These are phyloP conservation scores for Colletotrichum tabaci DNA, from an alignment of 2,329 filamentous ascomycete species.

Conservation along the genomic window DNA sequence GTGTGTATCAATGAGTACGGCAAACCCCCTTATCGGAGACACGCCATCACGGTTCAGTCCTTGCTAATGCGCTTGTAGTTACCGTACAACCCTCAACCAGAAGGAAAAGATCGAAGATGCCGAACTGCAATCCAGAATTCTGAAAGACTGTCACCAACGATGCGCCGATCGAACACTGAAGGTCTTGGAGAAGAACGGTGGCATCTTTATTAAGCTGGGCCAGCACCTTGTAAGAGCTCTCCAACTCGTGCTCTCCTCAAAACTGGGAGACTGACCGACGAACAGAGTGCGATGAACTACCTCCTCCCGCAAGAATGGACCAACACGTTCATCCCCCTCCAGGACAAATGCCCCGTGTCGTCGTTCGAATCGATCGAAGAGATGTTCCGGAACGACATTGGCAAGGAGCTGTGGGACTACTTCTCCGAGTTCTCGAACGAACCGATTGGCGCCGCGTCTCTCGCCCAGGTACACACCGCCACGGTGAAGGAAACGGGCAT, in stretches of 20 bases:
- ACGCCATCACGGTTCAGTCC: background rate
- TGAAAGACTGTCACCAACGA: conserved; percentile 90
- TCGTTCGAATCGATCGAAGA: conserved; percentile 87
- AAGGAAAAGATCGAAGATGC: conserved; percentile 74
- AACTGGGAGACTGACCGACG: conserved; percentile 43
- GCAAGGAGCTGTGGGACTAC: conserved; percentile 81
- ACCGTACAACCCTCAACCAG: conserved; percentile 85
- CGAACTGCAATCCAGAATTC: conserved; percentile 74
- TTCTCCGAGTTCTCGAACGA: conserved; percentile 87
- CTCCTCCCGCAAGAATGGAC: conserved; percentile 94
- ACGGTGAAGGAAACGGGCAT: conserved; percentile 85
- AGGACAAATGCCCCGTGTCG: conserved; percentile 95
- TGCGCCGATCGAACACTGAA: conserved; percentile 90
- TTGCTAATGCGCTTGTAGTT: conserved; percentile 69
- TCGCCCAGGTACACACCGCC: conserved; percentile 95
- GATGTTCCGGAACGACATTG: conserved; percentile 90
- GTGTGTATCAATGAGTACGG: conserved; percentile 90
- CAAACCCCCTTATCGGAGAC: background rate
- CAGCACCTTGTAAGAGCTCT: conserved; percentile 80
- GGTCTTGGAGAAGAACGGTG: conserved; percentile 95
- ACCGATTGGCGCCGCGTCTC: conserved; percentile 92
- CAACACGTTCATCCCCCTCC: conserved; percentile 93
- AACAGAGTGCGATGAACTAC: conserved; percentile 94
- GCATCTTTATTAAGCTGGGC: conserved; percentile 98
- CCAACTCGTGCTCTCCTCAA: too few species aligned